Evolutionary conservation across 2,329 filamentous ascomycete genomes (phyloP), one percentile per base, ranked within the genome.

Genomic region (Verticillium dahliae): DNA sequence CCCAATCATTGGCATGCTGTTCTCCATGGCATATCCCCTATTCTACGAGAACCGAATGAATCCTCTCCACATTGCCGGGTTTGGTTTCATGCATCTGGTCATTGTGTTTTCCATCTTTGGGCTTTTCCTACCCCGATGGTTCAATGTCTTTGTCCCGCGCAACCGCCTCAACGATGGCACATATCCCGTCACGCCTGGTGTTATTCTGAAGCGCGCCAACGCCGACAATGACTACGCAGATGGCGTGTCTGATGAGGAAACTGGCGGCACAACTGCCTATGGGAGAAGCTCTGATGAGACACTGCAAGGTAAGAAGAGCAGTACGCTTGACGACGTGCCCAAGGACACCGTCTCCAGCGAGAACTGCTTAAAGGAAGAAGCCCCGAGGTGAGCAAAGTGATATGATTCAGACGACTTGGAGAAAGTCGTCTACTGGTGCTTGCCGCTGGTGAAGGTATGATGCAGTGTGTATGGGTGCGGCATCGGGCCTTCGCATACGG

Each of bases 1-100:
- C 6, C 65, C 65, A 14, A 66, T 65, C 56, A 61, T 65, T 15
- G 63, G 62, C 59, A 66, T 66, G 56, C 59, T 66, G 45, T 54
- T 59, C 41, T 63, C 62, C 35, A 64, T 66, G 39, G 60, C 63
- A 9, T 66, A 66, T 45, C 63, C 65, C 10, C 57, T 59, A 22
- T 66, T 66, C 60, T 64, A 64, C 59, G 61, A 15, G 10, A 57
- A 45, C 55, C 63, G 63, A 54, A 62, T 58, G 37, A 62, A 66
- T 41, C 65, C 65, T 10, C 55, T 66, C 3, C 62, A 66, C 57
- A 63, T 65, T 37, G 56, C 41, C 50, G 65, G 62, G 56, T 66
- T 66, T 54, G 56, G 62, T 37, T 61, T 63, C 54, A 61, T 64
- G 38, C 65, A 66, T 41, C 37, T 63, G 33, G 38, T 54, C 22